These are phyloP conservation scores for Mrakia gelida DNA, from an alignment of 768 basidiomycete genomes.

Conservation along the genomic window DNA sequence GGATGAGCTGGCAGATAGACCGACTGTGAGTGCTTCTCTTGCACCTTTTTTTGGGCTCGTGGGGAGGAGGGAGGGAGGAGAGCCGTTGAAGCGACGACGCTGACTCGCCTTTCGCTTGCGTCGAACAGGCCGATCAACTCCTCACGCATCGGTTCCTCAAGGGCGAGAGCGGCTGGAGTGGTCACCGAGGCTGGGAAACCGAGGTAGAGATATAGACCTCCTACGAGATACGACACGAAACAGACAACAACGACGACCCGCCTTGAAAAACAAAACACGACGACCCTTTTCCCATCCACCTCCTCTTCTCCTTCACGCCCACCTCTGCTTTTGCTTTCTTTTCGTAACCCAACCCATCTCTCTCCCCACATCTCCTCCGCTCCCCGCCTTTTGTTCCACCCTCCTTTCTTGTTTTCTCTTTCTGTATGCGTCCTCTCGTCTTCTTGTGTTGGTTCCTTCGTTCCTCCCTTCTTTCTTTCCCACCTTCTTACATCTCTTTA, in stretches of 20 bases:
- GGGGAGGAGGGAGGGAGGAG: neutral
- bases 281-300: neutral
- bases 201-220: neutral
- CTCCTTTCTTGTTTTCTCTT: neutral
- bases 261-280: no score
- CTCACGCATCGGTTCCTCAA: slow-evolving; percentile 73
- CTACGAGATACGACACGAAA: no score
- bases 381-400: neutral
- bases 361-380: neutral
- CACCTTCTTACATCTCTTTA: neutral
- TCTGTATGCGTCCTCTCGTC: neutral
- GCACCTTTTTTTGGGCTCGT: neutral
- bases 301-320: neutral
- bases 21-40: slow-evolving; percentile 51
- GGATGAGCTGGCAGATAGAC: slow-evolving; percentile 70
- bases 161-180: slow-evolving; percentile 70
- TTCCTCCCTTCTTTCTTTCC: neutral
- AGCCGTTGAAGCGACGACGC: neutral
- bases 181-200: slow-evolving; percentile 39
- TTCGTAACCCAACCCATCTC: no score
- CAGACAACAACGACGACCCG: no score
- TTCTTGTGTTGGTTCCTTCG: no score
- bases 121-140: slow-evolving; percentile 58
- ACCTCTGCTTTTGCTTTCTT: no score
- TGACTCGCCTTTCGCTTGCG: neutral